These are phyloP conservation scores for Asclepias syriaca DNA, from an alignment of 257 asterid genomes.

Conservation along the genomic window DNA sequence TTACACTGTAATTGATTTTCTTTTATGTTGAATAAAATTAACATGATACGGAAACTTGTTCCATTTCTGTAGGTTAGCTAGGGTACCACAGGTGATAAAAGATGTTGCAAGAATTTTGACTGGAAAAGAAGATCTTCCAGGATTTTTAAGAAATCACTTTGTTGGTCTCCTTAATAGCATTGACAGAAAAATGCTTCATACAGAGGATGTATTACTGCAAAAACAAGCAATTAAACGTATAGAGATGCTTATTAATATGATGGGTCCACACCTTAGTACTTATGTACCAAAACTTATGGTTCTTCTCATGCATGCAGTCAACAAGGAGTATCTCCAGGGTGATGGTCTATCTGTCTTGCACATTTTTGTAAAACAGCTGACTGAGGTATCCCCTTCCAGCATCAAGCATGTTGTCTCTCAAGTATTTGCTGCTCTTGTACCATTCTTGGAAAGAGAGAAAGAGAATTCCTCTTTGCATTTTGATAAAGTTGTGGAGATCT, in stretches of 20 bases:
- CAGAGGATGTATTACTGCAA: constrained; percentile 66
- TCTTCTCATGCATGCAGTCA: constrained; percentile 92
- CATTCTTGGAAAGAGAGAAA: constrained; percentile 76
- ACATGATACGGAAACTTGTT: neutral
- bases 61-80: constrained; percentile 54
- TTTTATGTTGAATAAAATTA: constrained; percentile 8
- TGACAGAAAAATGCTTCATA: constrained; percentile 89
- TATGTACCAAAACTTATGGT: constrained; percentile 95
- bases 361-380: constrained; percentile 71
- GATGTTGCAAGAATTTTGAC: constrained; percentile 76
- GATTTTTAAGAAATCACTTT: constrained; percentile 76
- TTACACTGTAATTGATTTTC: neutral
- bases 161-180: constrained; percentile 84
- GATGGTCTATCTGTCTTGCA: constrained; percentile 84
- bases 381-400: constrained; percentile 76
- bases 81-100: constrained; percentile 75
- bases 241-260: constrained; percentile 77
- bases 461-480: constrained; percentile 48
- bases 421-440: constrained; percentile 95
- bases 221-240: constrained; percentile 82
- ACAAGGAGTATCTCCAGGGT: constrained; percentile 76
- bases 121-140: constrained; percentile 77
- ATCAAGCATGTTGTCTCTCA: constrained; percentile 87
- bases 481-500: constrained; percentile 70
- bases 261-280: constrained; percentile 88